Conservation (phyloP, 768 basidiomycete genomes). For the Xerocomellus dryophilus region DNA sequence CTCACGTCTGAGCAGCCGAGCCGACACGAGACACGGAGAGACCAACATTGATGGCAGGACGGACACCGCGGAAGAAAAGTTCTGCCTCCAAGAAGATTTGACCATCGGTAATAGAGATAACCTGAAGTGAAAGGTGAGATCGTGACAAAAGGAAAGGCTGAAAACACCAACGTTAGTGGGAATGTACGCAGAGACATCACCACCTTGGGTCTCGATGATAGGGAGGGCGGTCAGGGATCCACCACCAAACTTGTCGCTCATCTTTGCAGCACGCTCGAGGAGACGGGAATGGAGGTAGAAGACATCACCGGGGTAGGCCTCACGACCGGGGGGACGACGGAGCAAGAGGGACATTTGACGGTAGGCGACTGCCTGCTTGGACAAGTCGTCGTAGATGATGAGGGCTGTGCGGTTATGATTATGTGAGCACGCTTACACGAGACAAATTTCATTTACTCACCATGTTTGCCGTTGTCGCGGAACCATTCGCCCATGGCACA, state of each 20-base stretch:
- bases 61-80: constrained; percentile 99
- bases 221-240: constrained; percentile 98
- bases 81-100: constrained; percentile 99
- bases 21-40: constrained; percentile 99
- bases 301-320: constrained; percentile 99
- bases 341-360: constrained; percentile 99
- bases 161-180: constrained; percentile 70
- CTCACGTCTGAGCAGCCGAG: constrained; percentile 98
- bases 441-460: constrained; percentile 39
- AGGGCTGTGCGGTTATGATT: constrained; percentile 51
- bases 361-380: constrained; percentile 99
- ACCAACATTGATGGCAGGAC: constrained; percentile 99
- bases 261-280: constrained; percentile 99
- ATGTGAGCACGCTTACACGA: constrained; percentile 12
- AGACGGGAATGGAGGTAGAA: constrained; percentile 99
- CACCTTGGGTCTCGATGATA: constrained; percentile 99
- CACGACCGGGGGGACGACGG: constrained; percentile 99
- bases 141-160: not conserved
- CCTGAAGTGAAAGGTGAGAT: constrained; percentile 44
- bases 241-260: constrained; percentile 98
- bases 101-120: constrained; percentile 99
- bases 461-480: constrained; percentile 99
- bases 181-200: constrained; percentile 99
- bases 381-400: constrained; percentile 99
- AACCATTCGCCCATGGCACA: constrained; percentile 99